A percentile compares a stretch with the other conserved stretches of the same genome.
Evolutionary conservation across 2,329 filamentous ascomycete species (phyloP).

Genomic region (Clonostachys chloroleuca): DNA sequence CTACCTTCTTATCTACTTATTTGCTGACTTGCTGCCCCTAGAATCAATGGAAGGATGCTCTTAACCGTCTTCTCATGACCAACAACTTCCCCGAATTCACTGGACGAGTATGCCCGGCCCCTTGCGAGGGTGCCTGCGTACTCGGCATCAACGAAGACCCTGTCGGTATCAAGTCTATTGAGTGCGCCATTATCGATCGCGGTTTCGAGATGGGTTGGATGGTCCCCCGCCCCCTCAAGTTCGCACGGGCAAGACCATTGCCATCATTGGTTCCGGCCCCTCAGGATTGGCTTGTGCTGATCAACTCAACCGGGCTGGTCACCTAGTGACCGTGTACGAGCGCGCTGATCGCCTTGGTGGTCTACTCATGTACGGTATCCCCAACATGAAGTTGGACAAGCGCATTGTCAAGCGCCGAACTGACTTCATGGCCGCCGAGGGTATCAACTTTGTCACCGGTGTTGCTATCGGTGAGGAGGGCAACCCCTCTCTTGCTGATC

Average conservation of each 20-base stretch:
- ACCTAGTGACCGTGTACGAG: conserved; percentile 87
- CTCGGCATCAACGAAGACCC: conserved; percentile 96
- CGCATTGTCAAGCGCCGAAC: conserved; percentile 92
- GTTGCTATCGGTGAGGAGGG: conserved; percentile 74
- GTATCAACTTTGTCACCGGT: conserved; percentile 75
- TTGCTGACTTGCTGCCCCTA: conserved; percentile 19
- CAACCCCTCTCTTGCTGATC: conserved; percentile 56
- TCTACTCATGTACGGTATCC: conserved; percentile 96
- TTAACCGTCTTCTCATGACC: conserved; percentile 89
- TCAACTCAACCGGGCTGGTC: conserved; percentile 90
- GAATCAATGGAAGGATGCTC: conserved; percentile 83
- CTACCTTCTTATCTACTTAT: too few relatives aligned
- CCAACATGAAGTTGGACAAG: conserved; percentile 99
- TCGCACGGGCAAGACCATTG: conserved; percentile 84
- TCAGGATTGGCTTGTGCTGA: conserved; percentile 87
- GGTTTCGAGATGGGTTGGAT: conserved; percentile 99
- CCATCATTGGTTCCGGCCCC: conserved; percentile 87
- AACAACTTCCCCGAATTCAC: conserved; percentile 99
- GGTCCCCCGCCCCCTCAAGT: conserved; percentile 75
- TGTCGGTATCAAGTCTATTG: conserved; percentile 96
- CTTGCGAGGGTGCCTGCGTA: conserved; percentile 94
- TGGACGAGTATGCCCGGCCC: conserved; percentile 92
- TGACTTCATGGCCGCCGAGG: conserved; percentile 90
- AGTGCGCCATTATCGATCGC: conserved; percentile 95
- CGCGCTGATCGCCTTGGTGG: conserved; percentile 87